A percentile compares a stretch with the other conserved stretches of the same genome.
phyloP scores from a whole-genome alignment of 2,329 filamentous ascomycete genomes.

The Didymella sp. region DNA sequence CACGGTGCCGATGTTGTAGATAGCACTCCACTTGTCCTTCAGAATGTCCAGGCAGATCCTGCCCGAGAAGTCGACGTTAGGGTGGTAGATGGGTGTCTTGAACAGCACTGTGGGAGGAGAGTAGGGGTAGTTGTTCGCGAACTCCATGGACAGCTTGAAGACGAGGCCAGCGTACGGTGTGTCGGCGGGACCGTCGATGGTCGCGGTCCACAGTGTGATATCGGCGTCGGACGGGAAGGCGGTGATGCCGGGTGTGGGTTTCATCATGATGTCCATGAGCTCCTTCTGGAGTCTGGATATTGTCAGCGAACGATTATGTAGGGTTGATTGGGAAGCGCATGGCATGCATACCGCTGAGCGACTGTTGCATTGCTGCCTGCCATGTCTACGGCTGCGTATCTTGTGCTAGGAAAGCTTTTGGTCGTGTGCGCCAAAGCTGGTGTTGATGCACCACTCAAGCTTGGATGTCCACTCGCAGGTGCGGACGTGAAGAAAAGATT shows the following conservation, averaged over 20 bases:
- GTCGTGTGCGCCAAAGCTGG: slow-evolving; percentile 8
- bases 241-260: slow-evolving; percentile 88
- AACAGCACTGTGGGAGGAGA: slow-evolving; percentile 89
- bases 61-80: slow-evolving; percentile 96
- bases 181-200: slow-evolving; percentile 87
- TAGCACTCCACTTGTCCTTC: slow-evolving; percentile 98
- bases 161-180: slow-evolving; percentile 89
- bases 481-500: neutral
- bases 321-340: slow-evolving; percentile 46
- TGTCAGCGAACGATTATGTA: slow-evolving; percentile 17
- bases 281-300: slow-evolving; percentile 84
- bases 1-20: slow-evolving; percentile 95
- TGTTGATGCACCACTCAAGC: slow-evolving; percentile 5
- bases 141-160: slow-evolving; percentile 91
- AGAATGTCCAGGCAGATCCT: slow-evolving; percentile 97
- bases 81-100: slow-evolving; percentile 99
- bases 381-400: slow-evolving; percentile 27
- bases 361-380: slow-evolving; percentile 53
- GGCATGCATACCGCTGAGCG: slow-evolving; percentile 53
- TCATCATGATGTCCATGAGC: slow-evolving; percentile 98
- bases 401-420: neutral
- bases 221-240: slow-evolving; percentile 95
- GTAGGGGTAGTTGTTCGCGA: slow-evolving; percentile 93
- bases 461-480: neutral
- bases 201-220: slow-evolving; percentile 85